Base-by-base conservation (phyloP, 2,329 filamentous ascomycete species). In the Cladosporium sp. region DNA sequence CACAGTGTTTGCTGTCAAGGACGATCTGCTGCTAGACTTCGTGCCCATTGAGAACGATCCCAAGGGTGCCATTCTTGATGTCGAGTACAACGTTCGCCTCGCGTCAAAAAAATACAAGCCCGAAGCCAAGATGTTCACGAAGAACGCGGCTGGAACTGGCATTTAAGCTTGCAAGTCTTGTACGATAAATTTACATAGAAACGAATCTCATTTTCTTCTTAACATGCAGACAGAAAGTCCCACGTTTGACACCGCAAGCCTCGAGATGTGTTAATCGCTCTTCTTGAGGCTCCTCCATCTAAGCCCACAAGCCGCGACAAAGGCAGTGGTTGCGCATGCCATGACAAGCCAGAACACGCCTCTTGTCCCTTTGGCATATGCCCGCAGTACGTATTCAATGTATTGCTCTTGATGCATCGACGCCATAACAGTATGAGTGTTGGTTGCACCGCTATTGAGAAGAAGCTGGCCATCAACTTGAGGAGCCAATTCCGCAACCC, bases 1-100 rank as follows among this genome's bases (percentile, higher is more conserved):
- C 76, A 82, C 83, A 21, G 83, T 85, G 56, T 85, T 84, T 67
- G 83, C 83, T 5, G 83, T 85, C 74, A 85, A 85, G 79, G 80
- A 84, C 62, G 82, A 84, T 58, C 75, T 85, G 44, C 78, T 84
- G 58, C 80, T 84, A n/a, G 80, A 85, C 69, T 85, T 85, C 72
- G 78, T 78, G 72, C 83, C 83, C 50, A 76, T 76, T 72, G 75
- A 80, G 58, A 74, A 77, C 57, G 79, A 82, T 66, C 75, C 78
- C 70, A 81, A 84, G 78, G 86, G 50, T 46, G 56, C 56, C 1
- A 12, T n/a, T 14, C 62, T 65, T 57, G 56, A 59, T 29, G 56
- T 59, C 1, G 56, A 59, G 37, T 59, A 44, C 35, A 23, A 59
- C 23, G 37, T 59, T 12, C 33, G 35, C 12, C 35, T 59, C 2